Percentiles rank a stretch among this genome's conserved stretches.
Conservation (phyloP, 2,329 filamentous ascomycete species). For the Elsinoe australis region DNA sequence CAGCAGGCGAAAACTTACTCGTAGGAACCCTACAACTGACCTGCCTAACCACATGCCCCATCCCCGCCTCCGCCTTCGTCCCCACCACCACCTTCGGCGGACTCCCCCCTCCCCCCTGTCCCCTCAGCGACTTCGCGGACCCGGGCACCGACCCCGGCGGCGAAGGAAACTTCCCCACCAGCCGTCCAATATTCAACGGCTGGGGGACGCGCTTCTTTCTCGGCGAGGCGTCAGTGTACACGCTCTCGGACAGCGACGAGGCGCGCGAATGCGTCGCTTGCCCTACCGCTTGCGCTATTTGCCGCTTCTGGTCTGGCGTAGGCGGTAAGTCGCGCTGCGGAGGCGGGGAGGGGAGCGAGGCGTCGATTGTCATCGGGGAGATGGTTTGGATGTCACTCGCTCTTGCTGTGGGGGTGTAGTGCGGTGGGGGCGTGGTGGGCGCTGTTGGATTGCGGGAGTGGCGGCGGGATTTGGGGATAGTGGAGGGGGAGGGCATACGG, state of each 20-base stretch:
- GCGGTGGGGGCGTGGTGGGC: neutral
- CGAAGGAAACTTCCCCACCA: constrained; percentile 2
- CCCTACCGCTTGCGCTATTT: neutral
- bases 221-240: constrained; percentile 1
- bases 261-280: neutral
- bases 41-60: neutral
- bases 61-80: neutral
- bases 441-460: neutral
- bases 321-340: constrained; percentile 30
- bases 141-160: neutral
- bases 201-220: constrained; percentile 15
- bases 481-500: neutral
- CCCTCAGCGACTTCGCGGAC: too few relatives aligned
- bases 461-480: too few relatives aligned
- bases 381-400: constrained; percentile 6
- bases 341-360: constrained; percentile 28
- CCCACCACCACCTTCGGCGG: neutral
- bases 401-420: neutral
- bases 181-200: constrained; percentile 9
- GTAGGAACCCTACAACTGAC: constrained; percentile 16
- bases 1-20: constrained; percentile 9
- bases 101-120: neutral
- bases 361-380: constrained; percentile 8
- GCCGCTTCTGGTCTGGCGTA: constrained; percentile 22
- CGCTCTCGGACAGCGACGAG: too few relatives aligned